These are phyloP conservation scores for Stipa capillata DNA, from an alignment of 176 grass and related monocot genomes.

Conservation along the genomic window DNA sequence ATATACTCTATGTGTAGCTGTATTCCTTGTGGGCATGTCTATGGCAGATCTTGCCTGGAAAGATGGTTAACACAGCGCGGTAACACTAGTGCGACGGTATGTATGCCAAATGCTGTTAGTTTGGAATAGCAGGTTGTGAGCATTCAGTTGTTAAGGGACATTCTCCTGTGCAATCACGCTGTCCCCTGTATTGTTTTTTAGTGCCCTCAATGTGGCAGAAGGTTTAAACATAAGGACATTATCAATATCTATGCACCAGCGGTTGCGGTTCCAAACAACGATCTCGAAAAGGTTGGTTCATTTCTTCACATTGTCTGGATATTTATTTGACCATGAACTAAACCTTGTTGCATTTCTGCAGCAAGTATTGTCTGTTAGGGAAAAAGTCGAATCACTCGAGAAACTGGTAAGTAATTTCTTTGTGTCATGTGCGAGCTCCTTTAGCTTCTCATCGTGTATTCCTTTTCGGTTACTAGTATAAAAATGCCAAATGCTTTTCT, in stretches of 20 bases:
- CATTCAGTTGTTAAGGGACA: neutral
- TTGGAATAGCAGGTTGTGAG: neutral
- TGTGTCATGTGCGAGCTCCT: neutral
- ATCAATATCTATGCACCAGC: slow-evolving; percentile 79
- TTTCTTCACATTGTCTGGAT: neutral
- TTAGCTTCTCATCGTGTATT: neutral
- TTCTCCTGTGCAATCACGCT: neutral
- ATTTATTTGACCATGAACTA: neutral
- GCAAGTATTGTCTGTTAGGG: slow-evolving; percentile 51
- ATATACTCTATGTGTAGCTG: slow-evolving; percentile 39
- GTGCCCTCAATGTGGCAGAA: slow-evolving; percentile 80
- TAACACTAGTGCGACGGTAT: slow-evolving; percentile 39
- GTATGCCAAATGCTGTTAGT: neutral
- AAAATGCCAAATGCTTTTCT: neutral
- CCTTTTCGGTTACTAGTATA: neutral
- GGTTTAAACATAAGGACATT: slow-evolving; percentile 59
- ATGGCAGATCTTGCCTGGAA: slow-evolving; percentile 78
- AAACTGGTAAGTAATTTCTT: slow-evolving; percentile 34
- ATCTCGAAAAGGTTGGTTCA: slow-evolving; percentile 60
- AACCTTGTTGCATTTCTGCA: slow-evolving; percentile 33
- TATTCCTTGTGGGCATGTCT: slow-evolving; percentile 94
- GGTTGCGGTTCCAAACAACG: slow-evolving; percentile 61
- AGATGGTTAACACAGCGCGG: slow-evolving; percentile 48
- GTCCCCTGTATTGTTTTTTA: slow-evolving; percentile 10
- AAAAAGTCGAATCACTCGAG: slow-evolving; percentile 36